These are phyloP conservation scores for Calonectria fujianensis DNA, from an alignment of 2,329 filamentous ascomycete species.

Conservation along the genomic window DNA sequence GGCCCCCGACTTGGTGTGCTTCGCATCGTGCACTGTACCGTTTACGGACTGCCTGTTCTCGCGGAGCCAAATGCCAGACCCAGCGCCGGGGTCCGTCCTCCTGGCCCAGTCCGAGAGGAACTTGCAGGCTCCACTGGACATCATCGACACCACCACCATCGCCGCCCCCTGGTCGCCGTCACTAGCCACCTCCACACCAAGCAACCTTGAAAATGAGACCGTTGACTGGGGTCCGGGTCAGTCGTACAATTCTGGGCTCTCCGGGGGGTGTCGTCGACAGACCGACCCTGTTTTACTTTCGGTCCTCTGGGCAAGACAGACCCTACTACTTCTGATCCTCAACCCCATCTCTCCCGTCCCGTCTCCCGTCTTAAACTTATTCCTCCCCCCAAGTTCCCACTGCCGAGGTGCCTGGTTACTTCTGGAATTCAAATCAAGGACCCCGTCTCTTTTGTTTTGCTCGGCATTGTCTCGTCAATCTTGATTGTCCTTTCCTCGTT, in stretches of 20 bases:
- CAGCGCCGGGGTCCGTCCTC: slow-evolving; percentile 38
- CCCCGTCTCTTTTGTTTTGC: slow-evolving; percentile 29
- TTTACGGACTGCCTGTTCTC: slow-evolving; percentile 32
- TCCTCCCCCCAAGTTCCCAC: slow-evolving; percentile 45
- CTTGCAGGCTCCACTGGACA: slow-evolving; percentile 54
- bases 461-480: slow-evolving; percentile 26
- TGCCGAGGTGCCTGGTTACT: slow-evolving; percentile 45
- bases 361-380: slow-evolving; percentile 38
- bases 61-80: slow-evolving; percentile 45
- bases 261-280: slow-evolving; percentile 47
- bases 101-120: slow-evolving; percentile 40
- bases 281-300: slow-evolving; percentile 47
- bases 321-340: slow-evolving; percentile 54
- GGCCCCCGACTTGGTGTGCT: slow-evolving; percentile 44
- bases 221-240: slow-evolving; percentile 55
- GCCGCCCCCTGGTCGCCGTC: slow-evolving; percentile 54
- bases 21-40: slow-evolving; percentile 24
- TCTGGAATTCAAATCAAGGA: slow-evolving; percentile 37
- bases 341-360: slow-evolving; percentile 52
- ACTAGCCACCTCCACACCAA: slow-evolving; percentile 58
- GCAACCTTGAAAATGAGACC: slow-evolving; percentile 55
- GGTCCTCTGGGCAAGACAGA: slow-evolving; percentile 50
- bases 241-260: slow-evolving; percentile 55
- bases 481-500: slow-evolving; percentile 38
- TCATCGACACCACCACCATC: slow-evolving; percentile 57